Evolutionary conservation across 768 basidiomycete species (phyloP).

Genomic region (Psilocybe subaeruginosa): DNA sequence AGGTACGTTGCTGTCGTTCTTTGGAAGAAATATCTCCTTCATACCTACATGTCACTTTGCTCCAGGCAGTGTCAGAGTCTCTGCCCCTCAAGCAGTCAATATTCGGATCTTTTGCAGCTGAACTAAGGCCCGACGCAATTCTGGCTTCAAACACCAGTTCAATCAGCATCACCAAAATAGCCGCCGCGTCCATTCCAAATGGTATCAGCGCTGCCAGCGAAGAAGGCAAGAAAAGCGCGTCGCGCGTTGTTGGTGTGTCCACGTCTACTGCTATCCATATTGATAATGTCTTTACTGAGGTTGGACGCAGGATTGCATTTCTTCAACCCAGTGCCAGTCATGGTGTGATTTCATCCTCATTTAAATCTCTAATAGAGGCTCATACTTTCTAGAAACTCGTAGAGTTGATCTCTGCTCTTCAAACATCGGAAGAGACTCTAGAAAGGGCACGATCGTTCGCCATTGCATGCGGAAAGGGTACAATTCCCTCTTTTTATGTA

Average conservation of each 20-base stretch:
- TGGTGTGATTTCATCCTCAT: constrained; percentile 53
- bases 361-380: not conserved
- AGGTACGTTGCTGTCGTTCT: constrained; percentile 47
- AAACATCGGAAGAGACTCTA: constrained; percentile 81
- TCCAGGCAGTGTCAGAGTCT: constrained; percentile 88
- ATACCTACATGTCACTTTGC: not conserved
- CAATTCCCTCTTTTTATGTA: constrained; percentile 10
- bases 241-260: constrained; percentile 78
- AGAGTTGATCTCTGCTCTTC: constrained; percentile 92
- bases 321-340: constrained; percentile 97
- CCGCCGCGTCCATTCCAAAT: constrained; percentile 70
- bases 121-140: constrained; percentile 74
- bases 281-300: not conserved
- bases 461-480: constrained; percentile 87
- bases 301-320: constrained; percentile 74
- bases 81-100: constrained; percentile 77
- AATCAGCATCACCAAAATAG: constrained; percentile 94
- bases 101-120: constrained; percentile 69
- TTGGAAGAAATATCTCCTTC: not conserved
- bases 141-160: constrained; percentile 93
- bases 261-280: not conserved
- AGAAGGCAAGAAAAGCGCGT: constrained; percentile 63
- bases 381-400: constrained; percentile 71
- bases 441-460: constrained; percentile 83
- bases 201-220: constrained; percentile 61